These are phyloP conservation scores for Acacia concinna DNA, from an alignment of 331 rosid species.

Conservation along the genomic window DNA sequence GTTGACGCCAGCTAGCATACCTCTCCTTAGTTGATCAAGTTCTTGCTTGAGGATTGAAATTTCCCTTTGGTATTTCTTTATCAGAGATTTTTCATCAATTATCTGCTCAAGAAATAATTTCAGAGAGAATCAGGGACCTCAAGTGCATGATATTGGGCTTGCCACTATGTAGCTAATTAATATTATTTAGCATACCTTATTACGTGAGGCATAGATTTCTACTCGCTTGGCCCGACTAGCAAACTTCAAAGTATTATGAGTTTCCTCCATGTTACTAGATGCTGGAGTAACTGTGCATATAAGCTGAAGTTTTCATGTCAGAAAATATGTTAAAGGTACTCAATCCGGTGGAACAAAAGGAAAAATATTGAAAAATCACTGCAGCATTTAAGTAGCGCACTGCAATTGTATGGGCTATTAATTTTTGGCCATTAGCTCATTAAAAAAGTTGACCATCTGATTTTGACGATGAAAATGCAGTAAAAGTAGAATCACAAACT, in stretches of 20 bases:
- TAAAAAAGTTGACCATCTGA: constrained; percentile 3
- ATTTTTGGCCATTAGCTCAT: neutral
- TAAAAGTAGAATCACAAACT: constrained; percentile 44
- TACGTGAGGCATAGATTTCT: constrained; percentile 94
- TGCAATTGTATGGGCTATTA: constrained; percentile 2
- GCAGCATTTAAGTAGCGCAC: constrained; percentile 9
- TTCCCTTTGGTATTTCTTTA: constrained; percentile 96
- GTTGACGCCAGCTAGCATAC: constrained; percentile 78
- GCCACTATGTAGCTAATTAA: constrained; percentile 15
- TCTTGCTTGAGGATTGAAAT: constrained; percentile 87
- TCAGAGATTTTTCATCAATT: constrained; percentile 94
- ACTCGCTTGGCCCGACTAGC: constrained; percentile 99
- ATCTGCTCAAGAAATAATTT: constrained; percentile 60
- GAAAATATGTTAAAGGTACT: neutral
- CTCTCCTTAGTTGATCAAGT: constrained; percentile 90
- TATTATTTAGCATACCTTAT: constrained; percentile 62
- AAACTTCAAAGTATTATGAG: constrained; percentile 98
- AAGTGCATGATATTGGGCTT: constrained; percentile 16
- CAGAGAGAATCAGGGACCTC: constrained; percentile 21
- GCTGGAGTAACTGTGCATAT: constrained; percentile 99
- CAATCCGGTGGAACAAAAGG: neutral
- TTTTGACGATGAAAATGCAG: constrained; percentile 16
- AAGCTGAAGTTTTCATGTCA: constrained; percentile 60
- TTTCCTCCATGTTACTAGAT: constrained; percentile 98
- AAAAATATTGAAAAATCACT: constrained; percentile 4